Base-by-base conservation (phyloP, 495 filamentous ascomycete genomes). In the Tricharina praecox region DNA sequence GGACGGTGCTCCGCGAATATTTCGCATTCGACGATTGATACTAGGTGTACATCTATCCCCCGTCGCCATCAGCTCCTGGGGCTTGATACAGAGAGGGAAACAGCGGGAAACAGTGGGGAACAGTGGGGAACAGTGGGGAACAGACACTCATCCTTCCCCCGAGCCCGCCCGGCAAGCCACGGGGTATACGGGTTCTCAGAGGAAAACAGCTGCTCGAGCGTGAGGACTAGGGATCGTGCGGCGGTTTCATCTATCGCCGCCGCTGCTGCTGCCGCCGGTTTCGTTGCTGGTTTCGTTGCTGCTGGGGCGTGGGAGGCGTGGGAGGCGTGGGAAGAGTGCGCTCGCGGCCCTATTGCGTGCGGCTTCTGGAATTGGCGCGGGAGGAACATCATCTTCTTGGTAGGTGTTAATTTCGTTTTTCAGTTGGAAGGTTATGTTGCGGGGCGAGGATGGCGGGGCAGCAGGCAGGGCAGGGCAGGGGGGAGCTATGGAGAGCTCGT, bases 1-100 rank as follows among this genome's bases (percentile, higher is more conserved):
- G 62, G 65, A 21, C 57, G 64, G 3, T 60, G 30, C n/a, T 41
- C 55, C 11, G 50, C 40, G 20, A 67, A 55, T 32, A 54, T 51
- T 10, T 48, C 53, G 34, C 62, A 56, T 18, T 61, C 56, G 21
- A 67, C 47, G 9, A 68, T 47, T 15, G 59, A 55, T 13, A 61
- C 61, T 33, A 68, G 55, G 49, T 67, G 65, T 21, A 67, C 53
- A 35, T 58, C 65, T 67, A 43, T 37, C 20, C 45, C 3, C 19
- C 20, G 26, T 30, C 11, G n/a, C 20, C 23, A 35, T 58, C 43
- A 53, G 35, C 32, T 19, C 16, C 25, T 19, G 8, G 32, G 13
- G 18, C 33, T 34, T 45, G 16, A 13, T 18, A 45, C 13, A 25
- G 26, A 13, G 23, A 11, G 2, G 24, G 13, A 25, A 44, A 19